phyloP scores from a whole-genome alignment of 2,329 filamentous ascomycete genomes.

The Cladosporium sp. region DNA sequence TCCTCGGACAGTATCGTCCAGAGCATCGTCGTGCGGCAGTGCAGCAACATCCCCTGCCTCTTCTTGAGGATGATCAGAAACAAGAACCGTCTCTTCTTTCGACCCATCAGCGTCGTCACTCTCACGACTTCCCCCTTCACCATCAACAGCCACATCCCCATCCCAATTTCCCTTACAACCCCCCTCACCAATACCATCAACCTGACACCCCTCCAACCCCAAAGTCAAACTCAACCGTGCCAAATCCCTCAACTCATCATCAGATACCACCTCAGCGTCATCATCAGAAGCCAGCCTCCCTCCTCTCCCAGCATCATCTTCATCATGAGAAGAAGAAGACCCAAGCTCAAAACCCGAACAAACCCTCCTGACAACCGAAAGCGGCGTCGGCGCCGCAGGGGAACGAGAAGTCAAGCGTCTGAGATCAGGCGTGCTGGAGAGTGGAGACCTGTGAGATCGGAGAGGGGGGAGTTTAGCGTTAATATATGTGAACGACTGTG shows the following conservation, averaged over 20 bases:
- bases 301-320: not conserved
- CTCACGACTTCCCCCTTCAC: not conserved
- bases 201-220: conserved; percentile 3
- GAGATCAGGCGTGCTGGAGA: not conserved
- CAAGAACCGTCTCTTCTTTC: no score
- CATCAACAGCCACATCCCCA: not conserved
- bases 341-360: conserved; percentile 2
- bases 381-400: no score
- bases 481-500: no score
- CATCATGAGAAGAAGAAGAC: no score
- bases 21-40: not conserved
- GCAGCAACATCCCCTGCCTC: not conserved
- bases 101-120: not conserved
- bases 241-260: conserved; percentile 6
- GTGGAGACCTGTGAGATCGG: not conserved
- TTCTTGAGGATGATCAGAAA: no score
- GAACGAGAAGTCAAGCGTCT: not conserved
- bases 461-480: not conserved
- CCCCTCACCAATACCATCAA: not conserved
- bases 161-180: not conserved
- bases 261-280: no score
- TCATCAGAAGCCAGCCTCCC: not conserved
- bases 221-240: conserved; percentile 5
- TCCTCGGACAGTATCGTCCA: not conserved
- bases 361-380: not conserved